These are phyloP conservation scores for Agapanthus africanus DNA, from an alignment of 106 monocot species.

Conservation along the genomic window DNA sequence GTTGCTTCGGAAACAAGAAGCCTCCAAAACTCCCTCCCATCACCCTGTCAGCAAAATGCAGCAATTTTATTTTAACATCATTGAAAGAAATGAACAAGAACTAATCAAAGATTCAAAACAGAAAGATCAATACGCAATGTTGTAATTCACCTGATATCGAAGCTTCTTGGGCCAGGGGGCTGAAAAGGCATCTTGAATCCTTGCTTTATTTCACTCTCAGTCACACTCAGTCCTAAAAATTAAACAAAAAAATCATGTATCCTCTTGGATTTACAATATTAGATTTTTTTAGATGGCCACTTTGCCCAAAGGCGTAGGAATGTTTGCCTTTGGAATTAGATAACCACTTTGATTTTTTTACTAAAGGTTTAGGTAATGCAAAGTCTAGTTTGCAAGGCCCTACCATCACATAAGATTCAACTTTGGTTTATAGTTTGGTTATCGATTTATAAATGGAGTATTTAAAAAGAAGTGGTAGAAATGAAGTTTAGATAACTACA, in stretches of 20 bases:
- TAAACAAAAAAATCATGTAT: background rate
- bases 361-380: no score
- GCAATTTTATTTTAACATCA: background rate
- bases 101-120: background rate
- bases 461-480: no score
- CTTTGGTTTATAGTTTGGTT: no score
- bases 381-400: no score
- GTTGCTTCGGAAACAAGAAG: conserved; percentile 83
- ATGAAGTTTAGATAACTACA: no score
- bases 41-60: conserved; percentile 39
- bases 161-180: conserved; percentile 83
- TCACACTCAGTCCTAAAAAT: conserved; percentile 30
- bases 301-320: no score
- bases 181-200: conserved; percentile 58
- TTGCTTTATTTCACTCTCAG: conserved; percentile 53
- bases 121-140: background rate
- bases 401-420: no score
- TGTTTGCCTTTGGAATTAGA: no score
- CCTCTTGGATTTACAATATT: no score
- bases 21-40: conserved; percentile 86
- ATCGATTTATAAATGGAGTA: no score
- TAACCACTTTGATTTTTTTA: no score
- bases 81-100: background rate
- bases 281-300: no score
- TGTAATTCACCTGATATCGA: conserved; percentile 68